Evolutionary conservation across 345 rosid genomes (phyloP), one percentile per base, ranked within the genome.

Genomic region (Zanthoxylum bungeanum): DNA sequence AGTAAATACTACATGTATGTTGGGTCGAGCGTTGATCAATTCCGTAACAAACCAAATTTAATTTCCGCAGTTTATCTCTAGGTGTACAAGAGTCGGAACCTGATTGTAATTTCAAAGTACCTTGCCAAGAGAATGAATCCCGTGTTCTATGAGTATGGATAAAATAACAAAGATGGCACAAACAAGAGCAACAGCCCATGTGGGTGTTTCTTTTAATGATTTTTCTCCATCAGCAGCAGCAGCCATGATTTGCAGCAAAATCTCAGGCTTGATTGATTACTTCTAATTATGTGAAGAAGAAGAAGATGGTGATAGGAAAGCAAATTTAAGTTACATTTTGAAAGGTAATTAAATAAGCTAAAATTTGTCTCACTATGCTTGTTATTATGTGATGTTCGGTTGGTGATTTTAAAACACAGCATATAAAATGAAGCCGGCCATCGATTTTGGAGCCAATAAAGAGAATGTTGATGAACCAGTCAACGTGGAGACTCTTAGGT

Each of bases 171-270:
- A 79, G 7, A 74, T 74, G 8, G 88, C 84, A 52, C 82, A 80
- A 21, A 86, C 89, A 2, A 60, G 77, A 6, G 91, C 85, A 0
- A 87, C 84, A 1, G 93, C 93, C 93, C 93, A 89, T 14, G 89
- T 89, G 3, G 93, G 93, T 3, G 93, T 85, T 56, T 80, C 69
- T 60, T 76, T 68, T 70, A 85, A 36, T 2, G 83, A 36, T 56
- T 77, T 73, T 0, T 77, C 91, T 69, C 83, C 84, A 0, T 60
- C 62, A 59, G 67, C 62, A 60, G 61, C 76, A 65, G 57, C 80
- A 5, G 83, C 85, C 91, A 87, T 86, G 60, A 50, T 36, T 4
- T 22, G 66, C 33, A 39, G 62, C 30, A 40, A 12, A 24, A 39
- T 11, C 66, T 24, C 49, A 21, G 31, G 40, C 19, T 11, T 25